Percentiles rank a stretch among this genome's conserved stretches.
Conservation (phyloP, 148 eudicot species). For the Cornus suecica region DNA sequence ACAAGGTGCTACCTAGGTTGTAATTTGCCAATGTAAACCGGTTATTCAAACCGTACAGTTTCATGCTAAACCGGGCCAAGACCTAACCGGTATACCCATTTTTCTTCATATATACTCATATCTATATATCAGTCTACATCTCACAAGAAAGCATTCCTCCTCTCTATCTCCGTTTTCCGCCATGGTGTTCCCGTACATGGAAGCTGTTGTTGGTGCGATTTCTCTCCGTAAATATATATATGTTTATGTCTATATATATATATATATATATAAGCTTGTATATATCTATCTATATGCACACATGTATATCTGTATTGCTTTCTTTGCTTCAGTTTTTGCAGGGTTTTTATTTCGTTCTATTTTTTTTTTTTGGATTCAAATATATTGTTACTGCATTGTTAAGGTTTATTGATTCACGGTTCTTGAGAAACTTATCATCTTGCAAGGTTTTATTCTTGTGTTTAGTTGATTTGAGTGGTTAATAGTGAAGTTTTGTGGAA, state of each 20-base stretch:
- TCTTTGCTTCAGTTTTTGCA: not conserved
- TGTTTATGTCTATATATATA: too few relatives aligned
- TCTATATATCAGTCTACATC: not conserved
- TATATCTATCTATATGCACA: not conserved
- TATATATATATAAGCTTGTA: too few relatives aligned
- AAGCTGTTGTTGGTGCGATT: constrained; percentile 77
- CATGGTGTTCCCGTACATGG: constrained; percentile 94
- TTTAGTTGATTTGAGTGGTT: constrained; percentile 3
- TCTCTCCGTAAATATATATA: not conserved
- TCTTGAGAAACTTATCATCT: not conserved
- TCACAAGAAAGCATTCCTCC: too few relatives aligned
- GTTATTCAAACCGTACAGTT: not conserved
- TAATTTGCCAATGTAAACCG: not conserved
- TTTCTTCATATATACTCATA: not conserved
- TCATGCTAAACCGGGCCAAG: not conserved
- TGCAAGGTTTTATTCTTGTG: not conserved
- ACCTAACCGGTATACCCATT: not conserved
- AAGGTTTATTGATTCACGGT: not conserved
- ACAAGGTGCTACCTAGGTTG: too few relatives aligned
- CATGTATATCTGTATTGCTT: not conserved
- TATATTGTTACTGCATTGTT: not conserved
- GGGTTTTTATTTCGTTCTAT: not conserved
- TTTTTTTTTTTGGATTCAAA: not conserved
- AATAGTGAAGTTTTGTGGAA: not conserved
- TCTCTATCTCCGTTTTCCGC: too few relatives aligned